Evolutionary conservation across 495 filamentous ascomycete species (phyloP).

Genomic region (Xylaria castorea): DNA sequence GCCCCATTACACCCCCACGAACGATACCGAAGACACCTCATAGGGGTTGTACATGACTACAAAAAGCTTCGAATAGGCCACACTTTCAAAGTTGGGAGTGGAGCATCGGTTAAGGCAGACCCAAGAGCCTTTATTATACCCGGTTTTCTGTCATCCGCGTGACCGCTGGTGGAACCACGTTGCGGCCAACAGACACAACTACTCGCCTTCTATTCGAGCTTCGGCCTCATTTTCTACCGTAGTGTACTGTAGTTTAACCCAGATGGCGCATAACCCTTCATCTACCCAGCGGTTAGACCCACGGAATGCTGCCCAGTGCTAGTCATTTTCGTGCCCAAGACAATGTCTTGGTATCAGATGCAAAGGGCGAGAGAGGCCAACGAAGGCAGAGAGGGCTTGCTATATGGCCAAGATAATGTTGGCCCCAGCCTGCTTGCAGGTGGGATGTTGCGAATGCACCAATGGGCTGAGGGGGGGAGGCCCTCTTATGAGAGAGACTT

Average conservation of each 20-base stretch:
- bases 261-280: not conserved
- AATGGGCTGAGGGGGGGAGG: not conserved
- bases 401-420: slow-evolving; percentile 22
- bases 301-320: slow-evolving; percentile 2
- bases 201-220: not conserved
- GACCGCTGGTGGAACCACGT: slow-evolving; percentile 22
- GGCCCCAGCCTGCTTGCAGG: slow-evolving; percentile 18
- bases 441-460: slow-evolving; percentile 17
- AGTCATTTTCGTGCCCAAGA: not conserved
- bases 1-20: slow-evolving; percentile 12
- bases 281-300: not conserved
- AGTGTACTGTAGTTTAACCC: slow-evolving; percentile 8
- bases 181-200: slow-evolving; percentile 4
- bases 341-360: not conserved
- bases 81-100: not conserved
- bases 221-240: not conserved
- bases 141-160: slow-evolving; percentile 24
- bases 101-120: not conserved
- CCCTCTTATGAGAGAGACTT: slow-evolving; percentile 2
- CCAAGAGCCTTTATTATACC: slow-evolving; percentile 26
- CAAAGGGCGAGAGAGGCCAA: slow-evolving; percentile 3
- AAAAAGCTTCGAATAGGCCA: slow-evolving; percentile 3
- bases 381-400: slow-evolving; percentile 1
- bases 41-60: not conserved
- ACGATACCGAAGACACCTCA: not conserved